phyloP scores from a whole-genome alignment of 139 green algal genomes.

The Auxenochlorella pyrenoidosa region DNA sequence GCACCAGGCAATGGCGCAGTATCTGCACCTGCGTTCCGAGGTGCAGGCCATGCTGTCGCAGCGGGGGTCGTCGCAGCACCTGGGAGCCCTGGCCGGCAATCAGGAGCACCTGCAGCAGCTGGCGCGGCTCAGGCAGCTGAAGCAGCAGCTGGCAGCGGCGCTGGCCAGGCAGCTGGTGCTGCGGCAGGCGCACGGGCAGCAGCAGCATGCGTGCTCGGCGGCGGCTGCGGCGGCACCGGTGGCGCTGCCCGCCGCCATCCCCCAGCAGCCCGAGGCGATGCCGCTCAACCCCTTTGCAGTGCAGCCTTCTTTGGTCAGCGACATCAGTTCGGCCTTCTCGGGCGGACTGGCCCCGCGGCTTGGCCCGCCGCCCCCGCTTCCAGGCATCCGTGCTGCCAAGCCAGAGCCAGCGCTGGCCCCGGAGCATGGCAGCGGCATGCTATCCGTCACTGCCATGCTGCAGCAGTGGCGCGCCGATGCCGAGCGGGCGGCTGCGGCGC shows the following conservation, averaged over 20 bases:
- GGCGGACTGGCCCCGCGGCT: neutral
- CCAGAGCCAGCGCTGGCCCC: neutral
- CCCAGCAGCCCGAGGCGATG: neutral
- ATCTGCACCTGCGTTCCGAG: neutral
- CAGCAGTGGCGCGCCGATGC: neutral
- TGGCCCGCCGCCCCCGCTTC: neutral
- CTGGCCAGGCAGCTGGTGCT: constrained; percentile 1
- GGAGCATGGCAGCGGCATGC: no score
- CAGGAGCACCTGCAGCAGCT: constrained; percentile 1
- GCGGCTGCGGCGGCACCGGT: neutral
- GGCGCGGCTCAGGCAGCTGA: constrained; percentile 22
- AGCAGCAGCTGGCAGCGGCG: neutral
- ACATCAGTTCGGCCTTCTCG: neutral
- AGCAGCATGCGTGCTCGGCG: neutral
- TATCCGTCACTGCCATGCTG: neutral
- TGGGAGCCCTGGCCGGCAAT: neutral
- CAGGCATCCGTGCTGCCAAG: neutral
- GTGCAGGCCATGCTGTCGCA: constrained; percentile 11
- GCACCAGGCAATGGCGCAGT: neutral
- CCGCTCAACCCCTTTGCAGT: neutral
- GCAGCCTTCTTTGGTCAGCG: neutral
- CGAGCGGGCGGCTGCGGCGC: neutral
- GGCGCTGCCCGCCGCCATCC: neutral
- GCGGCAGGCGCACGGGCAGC: neutral
- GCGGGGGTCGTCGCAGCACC: neutral